A percentile compares a stretch with the other conserved stretches of the same genome.
These are phyloP conservation scores for Alternaria sp. DNA, from an alignment of 2,329 filamentous ascomycete species.

Conservation along the genomic window DNA sequence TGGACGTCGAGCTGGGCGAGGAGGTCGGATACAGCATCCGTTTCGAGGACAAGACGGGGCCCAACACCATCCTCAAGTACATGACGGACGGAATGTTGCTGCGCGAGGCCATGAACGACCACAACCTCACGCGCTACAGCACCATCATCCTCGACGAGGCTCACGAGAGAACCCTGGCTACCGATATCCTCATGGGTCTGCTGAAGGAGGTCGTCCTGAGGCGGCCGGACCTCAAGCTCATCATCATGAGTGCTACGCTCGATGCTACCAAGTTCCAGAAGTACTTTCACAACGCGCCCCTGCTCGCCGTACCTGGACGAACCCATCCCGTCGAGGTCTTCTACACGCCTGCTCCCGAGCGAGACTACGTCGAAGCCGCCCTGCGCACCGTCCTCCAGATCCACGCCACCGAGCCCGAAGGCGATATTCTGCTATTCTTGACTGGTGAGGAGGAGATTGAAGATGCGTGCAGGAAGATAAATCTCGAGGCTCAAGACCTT, in stretches of 20 bases:
- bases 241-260: conserved; percentile 94
- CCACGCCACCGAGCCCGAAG: conserved; percentile 88
- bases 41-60: conserved; percentile 92
- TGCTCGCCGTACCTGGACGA: conserved; percentile 91
- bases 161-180: conserved; percentile 95
- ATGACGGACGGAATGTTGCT: conserved; percentile 99
- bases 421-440: conserved; percentile 91
- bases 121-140: conserved; percentile 86
- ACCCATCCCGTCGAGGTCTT: conserved; percentile 98
- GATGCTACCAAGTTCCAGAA: conserved; percentile 98
- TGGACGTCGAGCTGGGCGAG: conserved; percentile 86
- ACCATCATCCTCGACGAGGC: conserved; percentile 99
- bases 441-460: conserved; percentile 99
- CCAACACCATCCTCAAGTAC: conserved; percentile 94
- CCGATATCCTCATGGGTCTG: conserved; percentile 91
- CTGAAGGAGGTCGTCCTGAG: conserved; percentile 91
- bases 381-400: conserved; percentile 96
- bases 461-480: conserved; percentile 91
- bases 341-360: conserved; percentile 94
- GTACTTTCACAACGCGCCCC: conserved; percentile 93
- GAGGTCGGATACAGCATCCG: conserved; percentile 98
- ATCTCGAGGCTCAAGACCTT: conserved; percentile 89
- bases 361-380: conserved; percentile 95
- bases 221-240: conserved; percentile 87
- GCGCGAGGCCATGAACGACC: conserved; percentile 91